phyloP scores from a whole-genome alignment of 345 rosid species.

The Gossypium ekmanianum region DNA sequence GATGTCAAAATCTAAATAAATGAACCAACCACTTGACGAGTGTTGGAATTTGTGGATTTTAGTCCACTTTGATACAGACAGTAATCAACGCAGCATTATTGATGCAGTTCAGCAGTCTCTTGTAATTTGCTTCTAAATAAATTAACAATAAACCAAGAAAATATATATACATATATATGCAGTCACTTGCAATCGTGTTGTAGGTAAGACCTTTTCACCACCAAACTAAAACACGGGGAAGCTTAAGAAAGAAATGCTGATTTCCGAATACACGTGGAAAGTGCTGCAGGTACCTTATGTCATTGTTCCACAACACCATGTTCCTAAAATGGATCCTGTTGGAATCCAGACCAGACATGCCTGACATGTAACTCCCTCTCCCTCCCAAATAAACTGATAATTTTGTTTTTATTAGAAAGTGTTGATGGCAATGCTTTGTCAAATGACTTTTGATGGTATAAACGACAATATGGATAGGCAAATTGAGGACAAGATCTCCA shows the following conservation, averaged over 20 bases:
- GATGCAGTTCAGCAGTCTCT: not conserved
- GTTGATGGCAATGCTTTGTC: not conserved
- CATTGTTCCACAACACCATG: not conserved
- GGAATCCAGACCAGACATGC: not conserved
- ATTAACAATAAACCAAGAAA: not conserved
- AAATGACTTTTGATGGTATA: not conserved
- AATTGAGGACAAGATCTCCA: not conserved
- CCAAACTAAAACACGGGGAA: not conserved
- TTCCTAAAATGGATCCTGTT: not conserved
- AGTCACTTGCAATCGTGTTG: not conserved
- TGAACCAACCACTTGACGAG: not conserved
- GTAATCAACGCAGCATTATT: not conserved
- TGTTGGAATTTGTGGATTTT: not conserved
- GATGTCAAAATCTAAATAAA: not conserved
- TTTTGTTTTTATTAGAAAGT: too few relatives aligned
- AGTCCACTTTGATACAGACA: not conserved
- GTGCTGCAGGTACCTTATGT: constrained; percentile 3
- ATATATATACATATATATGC: not conserved
- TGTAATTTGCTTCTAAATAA: not conserved
- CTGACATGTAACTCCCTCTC: not conserved
- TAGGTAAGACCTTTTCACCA: not conserved
- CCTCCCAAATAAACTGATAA: too few relatives aligned
- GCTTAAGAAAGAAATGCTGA: constrained; percentile 10
- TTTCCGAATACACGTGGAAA: constrained; percentile 3
- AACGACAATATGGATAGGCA: constrained; percentile 15